Percentiles rank a stretch among this genome's conserved stretches.
These are phyloP conservation scores for Polymyxa betae DNA, from an alignment of 208 protist species.

Conservation along the genomic window DNA sequence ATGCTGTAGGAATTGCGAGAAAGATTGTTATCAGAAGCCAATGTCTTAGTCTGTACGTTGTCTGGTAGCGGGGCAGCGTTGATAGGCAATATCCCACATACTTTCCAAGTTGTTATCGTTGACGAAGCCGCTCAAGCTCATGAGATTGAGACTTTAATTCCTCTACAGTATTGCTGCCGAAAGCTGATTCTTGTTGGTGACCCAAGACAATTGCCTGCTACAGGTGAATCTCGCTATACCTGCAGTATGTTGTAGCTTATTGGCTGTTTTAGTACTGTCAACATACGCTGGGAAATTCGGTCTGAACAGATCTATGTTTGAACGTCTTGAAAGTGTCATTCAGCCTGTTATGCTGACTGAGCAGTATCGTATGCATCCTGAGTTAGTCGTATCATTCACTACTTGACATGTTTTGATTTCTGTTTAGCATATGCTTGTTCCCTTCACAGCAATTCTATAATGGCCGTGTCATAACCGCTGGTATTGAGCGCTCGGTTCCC, in stretches of 20 bases:
- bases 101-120: conserved; percentile 53
- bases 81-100: background rate
- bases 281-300: background rate
- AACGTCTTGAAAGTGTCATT: background rate
- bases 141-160: conserved; percentile 58
- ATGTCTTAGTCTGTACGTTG: background rate
- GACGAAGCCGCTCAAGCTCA: conserved; percentile 64
- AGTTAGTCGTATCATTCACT: background rate
- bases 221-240: conserved; percentile 1
- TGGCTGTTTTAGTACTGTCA: background rate
- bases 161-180: background rate
- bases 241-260: background rate
- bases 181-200: conserved; percentile 61
- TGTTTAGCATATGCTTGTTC: conserved; percentile 51
- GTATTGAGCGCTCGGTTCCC: background rate
- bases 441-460: conserved; percentile 57
- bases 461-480: background rate
- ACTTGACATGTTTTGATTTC: background rate
- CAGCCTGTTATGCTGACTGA: conserved; percentile 5
- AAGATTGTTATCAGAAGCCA: background rate
- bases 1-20: background rate
- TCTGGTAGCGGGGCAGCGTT: background rate
- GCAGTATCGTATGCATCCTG: conserved; percentile 63
- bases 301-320: background rate
- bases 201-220: conserved; percentile 62